Evolutionary conservation across 2,329 filamentous ascomycete genomes (phyloP).

Genomic region (Nemania bipapillata): DNA sequence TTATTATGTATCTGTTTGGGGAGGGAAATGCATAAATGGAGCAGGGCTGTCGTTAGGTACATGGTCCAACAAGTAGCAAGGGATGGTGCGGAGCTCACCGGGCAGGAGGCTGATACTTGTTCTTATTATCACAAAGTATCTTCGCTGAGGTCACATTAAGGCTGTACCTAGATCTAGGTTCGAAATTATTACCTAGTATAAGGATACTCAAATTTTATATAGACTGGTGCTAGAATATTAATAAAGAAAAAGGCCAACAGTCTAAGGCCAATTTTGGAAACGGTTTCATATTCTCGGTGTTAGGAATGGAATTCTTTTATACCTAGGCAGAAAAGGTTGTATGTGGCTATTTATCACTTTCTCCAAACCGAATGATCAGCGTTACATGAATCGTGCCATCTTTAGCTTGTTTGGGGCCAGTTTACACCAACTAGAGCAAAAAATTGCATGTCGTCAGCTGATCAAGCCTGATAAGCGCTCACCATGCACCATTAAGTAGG

Average conservation of each 20-base stretch:
- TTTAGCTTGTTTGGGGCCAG: conserved; percentile 26
- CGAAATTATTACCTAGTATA: no score
- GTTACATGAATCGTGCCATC: conserved; percentile 40
- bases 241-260: no score
- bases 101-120: conserved; percentile 14
- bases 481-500: neutral
- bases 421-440: conserved; percentile 1
- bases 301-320: neutral
- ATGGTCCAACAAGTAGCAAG: neutral
- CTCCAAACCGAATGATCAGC: conserved; percentile 32
- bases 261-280: neutral
- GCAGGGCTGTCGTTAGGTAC: conserved; percentile 14
- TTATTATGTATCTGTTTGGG: neutral
- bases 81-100: neutral
- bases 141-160: neutral
- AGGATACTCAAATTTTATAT: no score
- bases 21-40: conserved; percentile 16
- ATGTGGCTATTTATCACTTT: conserved; percentile 5
- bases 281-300: neutral
- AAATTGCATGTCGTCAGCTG: conserved; percentile 27
- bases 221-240: no score
- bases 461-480: conserved; percentile 13
- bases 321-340: neutral
- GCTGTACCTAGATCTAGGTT: neutral
- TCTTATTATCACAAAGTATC: neutral